Percentiles rank a stretch among this genome's conserved stretches.
phyloP scores from a whole-genome alignment of 306 rosid genomes.

The Geum urbanum region DNA sequence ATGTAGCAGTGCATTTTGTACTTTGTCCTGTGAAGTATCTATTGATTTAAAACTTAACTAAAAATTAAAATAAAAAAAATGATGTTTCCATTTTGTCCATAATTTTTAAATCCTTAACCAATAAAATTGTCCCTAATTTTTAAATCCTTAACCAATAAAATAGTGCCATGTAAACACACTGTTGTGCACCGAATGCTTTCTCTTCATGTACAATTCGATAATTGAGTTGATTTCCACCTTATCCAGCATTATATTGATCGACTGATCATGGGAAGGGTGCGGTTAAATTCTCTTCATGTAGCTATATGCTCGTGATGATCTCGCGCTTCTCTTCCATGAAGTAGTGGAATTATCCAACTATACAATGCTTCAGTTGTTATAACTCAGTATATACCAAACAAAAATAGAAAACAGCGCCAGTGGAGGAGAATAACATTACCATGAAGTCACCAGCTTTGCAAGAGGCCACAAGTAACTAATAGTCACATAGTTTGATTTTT shows the following conservation, averaged over 20 bases:
- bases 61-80: no score
- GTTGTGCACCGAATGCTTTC: no score
- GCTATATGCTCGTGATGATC: background rate
- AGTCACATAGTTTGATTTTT: background rate
- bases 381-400: background rate
- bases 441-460: background rate
- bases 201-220: background rate
- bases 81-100: no score
- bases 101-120: no score
- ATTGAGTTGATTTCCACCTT: background rate
- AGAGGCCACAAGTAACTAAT: background rate
- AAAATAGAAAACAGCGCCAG: background rate
- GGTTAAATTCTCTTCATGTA: background rate
- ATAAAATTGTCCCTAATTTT: no score
- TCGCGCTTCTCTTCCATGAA: background rate
- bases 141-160: no score
- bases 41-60: no score
- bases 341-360: background rate
- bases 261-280: background rate
- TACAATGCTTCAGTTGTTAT: background rate
- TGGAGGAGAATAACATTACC: background rate
- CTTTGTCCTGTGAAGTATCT: no score
- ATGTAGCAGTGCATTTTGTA: no score
- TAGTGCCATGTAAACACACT: no score
- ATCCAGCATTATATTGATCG: background rate